Conservation (phyloP, 768 basidiomycete species). For the Flagelloscypha sp. region DNA sequence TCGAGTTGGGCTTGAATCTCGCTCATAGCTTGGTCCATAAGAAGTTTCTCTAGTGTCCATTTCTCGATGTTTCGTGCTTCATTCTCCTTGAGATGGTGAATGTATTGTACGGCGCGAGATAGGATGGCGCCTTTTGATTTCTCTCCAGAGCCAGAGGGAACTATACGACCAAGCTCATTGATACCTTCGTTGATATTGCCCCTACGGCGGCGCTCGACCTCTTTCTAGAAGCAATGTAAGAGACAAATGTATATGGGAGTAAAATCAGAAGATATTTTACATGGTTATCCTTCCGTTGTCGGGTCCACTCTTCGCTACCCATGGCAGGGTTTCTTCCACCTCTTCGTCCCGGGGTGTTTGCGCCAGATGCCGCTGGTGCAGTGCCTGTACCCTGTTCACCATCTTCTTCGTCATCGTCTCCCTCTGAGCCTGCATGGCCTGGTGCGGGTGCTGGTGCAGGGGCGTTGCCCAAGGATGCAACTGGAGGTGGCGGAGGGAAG, state of each 20-base stretch:
- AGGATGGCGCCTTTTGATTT: constrained; percentile 89
- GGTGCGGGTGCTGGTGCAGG: no score
- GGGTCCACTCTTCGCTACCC: constrained; percentile 72
- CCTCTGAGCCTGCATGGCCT: no score
- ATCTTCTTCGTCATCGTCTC: no score
- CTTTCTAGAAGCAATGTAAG: constrained; percentile 60
- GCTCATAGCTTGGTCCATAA: constrained; percentile 91
- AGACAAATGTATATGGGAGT: constrained; percentile 3
- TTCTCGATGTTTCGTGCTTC: constrained; percentile 87
- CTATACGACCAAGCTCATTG: constrained; percentile 80
- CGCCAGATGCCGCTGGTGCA: no score
- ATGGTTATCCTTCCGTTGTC: constrained; percentile 78
- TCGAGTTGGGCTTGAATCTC: constrained; percentile 79
- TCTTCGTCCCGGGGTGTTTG: no score
- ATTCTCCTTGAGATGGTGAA: constrained; percentile 85
- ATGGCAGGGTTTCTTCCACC: constrained; percentile 51
- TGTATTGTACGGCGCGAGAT: constrained; percentile 81
- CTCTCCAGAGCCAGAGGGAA: constrained; percentile 82
- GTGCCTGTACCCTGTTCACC: no score
- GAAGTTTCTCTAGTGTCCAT: constrained; percentile 86
- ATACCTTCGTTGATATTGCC: constrained; percentile 98
- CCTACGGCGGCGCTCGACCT: constrained; percentile 90
- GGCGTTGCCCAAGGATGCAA: no score
- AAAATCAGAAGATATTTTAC: constrained; percentile 29
- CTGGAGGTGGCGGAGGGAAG: no score